Conservation (phyloP, 2,329 filamentous ascomycete genomes). For the Ploettnerulaceae sp. region DNA sequence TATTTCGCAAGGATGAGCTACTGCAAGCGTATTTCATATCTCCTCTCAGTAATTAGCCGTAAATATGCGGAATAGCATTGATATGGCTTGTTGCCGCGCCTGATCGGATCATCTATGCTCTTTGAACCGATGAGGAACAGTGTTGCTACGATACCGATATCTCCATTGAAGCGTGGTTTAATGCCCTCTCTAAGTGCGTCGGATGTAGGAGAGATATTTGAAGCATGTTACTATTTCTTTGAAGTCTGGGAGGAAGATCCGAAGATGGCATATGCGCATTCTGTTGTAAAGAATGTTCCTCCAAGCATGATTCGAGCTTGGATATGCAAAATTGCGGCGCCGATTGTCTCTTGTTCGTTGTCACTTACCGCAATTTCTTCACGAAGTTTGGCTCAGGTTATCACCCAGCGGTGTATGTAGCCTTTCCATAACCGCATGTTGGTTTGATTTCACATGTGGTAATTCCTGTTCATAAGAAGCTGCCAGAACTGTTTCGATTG, state of each 20-base stretch:
- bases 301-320: constrained; percentile 17
- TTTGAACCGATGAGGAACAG: constrained; percentile 16
- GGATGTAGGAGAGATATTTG: constrained; percentile 9
- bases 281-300: constrained; percentile 13
- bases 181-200: constrained; percentile 3
- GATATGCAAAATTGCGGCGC: constrained; percentile 7
- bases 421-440: constrained; percentile 2
- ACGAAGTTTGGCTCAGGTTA: not conserved
- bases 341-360: constrained; percentile 4
- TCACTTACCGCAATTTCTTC: not conserved
- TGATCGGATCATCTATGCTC: constrained; percentile 12
- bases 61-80: constrained; percentile 15
- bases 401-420: constrained; percentile 8
- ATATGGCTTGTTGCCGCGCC: constrained; percentile 17
- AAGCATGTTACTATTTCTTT: constrained; percentile 9
- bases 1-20: constrained; percentile 16
- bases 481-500: too few relatives aligned
- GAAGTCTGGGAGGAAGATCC: constrained; percentile 17
- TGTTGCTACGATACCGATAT: constrained; percentile 17
- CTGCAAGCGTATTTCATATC: constrained; percentile 16
- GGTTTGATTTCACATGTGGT: constrained; percentile 9
- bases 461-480: too few relatives aligned
- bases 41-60: constrained; percentile 12
- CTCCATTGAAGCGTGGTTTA: constrained; percentile 12
- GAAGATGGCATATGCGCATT: constrained; percentile 18